phyloP scores from a whole-genome alignment of 352 stramenopile species.

The Phytophthora foliorum region DNA sequence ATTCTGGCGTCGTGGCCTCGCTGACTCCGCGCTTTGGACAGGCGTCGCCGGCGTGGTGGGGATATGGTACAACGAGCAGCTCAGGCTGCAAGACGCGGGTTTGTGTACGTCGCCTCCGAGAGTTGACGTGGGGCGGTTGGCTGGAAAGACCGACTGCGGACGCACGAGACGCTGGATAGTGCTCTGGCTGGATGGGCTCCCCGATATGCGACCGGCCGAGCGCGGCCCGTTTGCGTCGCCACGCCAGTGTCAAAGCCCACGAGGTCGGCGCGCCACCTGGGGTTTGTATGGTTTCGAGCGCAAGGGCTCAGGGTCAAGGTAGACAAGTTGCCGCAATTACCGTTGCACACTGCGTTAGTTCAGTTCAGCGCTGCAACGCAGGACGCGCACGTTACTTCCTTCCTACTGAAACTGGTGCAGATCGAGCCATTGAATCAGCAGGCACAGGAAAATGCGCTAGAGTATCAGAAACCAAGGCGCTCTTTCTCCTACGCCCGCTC shows the following conservation, averaged over 20 bases:
- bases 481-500: not conserved
- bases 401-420: slow-evolving; percentile 30
- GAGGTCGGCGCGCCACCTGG: slow-evolving; percentile 23
- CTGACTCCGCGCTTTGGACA: slow-evolving; percentile 23
- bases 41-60: not conserved
- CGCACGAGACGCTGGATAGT: slow-evolving; percentile 32
- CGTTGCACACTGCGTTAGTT: slow-evolving; percentile 20
- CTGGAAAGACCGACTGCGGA: slow-evolving; percentile 44
- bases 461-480: slow-evolving; percentile 8
- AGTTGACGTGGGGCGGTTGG: slow-evolving; percentile 40
- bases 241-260: slow-evolving; percentile 11
- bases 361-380: slow-evolving; percentile 20
- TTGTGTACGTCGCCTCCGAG: slow-evolving; percentile 38
- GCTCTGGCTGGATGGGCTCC: slow-evolving; percentile 23
- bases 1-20: slow-evolving; percentile 6
- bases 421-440: slow-evolving; percentile 12
- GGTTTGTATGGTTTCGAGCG: slow-evolving; percentile 24
- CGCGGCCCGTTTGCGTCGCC: slow-evolving; percentile 30
- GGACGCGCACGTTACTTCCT: slow-evolving; percentile 16
- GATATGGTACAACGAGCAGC: slow-evolving; percentile 31
- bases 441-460: slow-evolving; percentile 10
- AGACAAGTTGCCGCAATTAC: slow-evolving; percentile 13
- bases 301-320: slow-evolving; percentile 7
- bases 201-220: slow-evolving; percentile 24
- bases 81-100: slow-evolving; percentile 5